Conservation (phyloP, 345 rosid species). For the Rhizophora apiculata region DNA sequence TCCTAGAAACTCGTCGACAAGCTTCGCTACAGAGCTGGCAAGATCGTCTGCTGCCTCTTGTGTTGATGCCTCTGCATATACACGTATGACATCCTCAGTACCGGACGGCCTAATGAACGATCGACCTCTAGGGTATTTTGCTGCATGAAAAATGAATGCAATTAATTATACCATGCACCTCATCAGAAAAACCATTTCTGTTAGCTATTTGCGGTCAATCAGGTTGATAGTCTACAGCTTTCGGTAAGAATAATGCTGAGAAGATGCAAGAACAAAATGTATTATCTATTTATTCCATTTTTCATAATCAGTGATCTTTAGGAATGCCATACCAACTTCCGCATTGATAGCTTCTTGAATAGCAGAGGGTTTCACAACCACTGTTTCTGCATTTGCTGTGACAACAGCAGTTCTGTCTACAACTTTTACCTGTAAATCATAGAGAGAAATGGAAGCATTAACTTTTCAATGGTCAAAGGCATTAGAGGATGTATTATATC, state of each 20-base stretch:
- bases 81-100: constrained; percentile 90
- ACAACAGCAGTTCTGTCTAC: constrained; percentile 76
- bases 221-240: not conserved
- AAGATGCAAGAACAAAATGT: not conserved
- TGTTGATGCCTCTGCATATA: constrained; percentile 87
- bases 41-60: constrained; percentile 76
- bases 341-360: constrained; percentile 80
- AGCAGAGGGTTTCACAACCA: constrained; percentile 70
- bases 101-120: constrained; percentile 88
- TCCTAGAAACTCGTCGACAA: constrained; percentile 64
- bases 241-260: not conserved
- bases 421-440: constrained; percentile 62
- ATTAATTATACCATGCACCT: not conserved
- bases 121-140: constrained; percentile 55
- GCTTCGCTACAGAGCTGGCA: constrained; percentile 61
- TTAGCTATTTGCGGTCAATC: too few species aligned
- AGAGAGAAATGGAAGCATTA: constrained; percentile 6
- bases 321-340: constrained; percentile 49
- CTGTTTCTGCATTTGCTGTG: constrained; percentile 73
- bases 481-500: not conserved
- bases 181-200: not conserved
- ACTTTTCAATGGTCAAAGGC: not conserved
- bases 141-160: constrained; percentile 32
- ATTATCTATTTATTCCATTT: not conserved
- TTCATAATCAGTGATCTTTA: not conserved